Conservation (phyloP, 2,329 filamentous ascomycete genomes). For the Thelonectria rubi region DNA sequence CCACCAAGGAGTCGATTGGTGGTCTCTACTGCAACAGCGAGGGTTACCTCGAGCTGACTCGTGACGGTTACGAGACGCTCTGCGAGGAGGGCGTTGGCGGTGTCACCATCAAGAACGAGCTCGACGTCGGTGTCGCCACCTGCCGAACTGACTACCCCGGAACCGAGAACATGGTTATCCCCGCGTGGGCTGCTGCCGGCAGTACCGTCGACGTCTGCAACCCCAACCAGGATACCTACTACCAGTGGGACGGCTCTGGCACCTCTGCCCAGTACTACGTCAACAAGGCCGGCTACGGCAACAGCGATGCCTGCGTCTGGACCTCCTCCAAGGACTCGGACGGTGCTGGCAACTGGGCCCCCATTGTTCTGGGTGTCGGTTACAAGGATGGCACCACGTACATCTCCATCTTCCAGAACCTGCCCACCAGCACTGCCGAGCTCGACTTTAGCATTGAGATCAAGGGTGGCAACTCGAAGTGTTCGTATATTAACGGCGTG, state of each 20-base stretch:
- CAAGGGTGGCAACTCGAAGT: conserved; percentile 66
- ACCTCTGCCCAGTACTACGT: conserved; percentile 98
- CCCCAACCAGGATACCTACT: conserved; percentile 77
- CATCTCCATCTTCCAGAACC: conserved; percentile 86
- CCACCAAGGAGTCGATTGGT: conserved; percentile 84
- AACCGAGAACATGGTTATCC: conserved; percentile 87
- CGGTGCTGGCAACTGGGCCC: conserved; percentile 83
- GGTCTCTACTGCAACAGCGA: conserved; percentile 80
- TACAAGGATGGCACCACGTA: conserved; percentile 72
- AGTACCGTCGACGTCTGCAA: conserved; percentile 73
- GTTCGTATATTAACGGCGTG: conserved; percentile 71
- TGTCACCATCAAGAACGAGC: conserved; percentile 79
- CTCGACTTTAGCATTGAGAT: conserved; percentile 86
- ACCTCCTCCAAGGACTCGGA: conserved; percentile 56
- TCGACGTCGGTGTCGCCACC: conserved; percentile 72
- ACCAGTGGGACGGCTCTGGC: conserved; percentile 74
- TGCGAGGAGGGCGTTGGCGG: conserved; percentile 78
- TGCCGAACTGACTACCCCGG: conserved; percentile 98
- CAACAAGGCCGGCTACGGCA: conserved; percentile 78
- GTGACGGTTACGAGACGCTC: conserved; percentile 70
- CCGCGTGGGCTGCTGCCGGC: conserved; percentile 71
- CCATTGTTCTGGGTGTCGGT: conserved; percentile 85
- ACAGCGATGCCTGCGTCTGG: conserved; percentile 82
- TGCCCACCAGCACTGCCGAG: conserved; percentile 73
- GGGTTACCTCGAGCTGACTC: conserved; percentile 82